phyloP scores from a whole-genome alignment of 495 filamentous ascomycete genomes.

The Hypoxylon cercidicola region DNA sequence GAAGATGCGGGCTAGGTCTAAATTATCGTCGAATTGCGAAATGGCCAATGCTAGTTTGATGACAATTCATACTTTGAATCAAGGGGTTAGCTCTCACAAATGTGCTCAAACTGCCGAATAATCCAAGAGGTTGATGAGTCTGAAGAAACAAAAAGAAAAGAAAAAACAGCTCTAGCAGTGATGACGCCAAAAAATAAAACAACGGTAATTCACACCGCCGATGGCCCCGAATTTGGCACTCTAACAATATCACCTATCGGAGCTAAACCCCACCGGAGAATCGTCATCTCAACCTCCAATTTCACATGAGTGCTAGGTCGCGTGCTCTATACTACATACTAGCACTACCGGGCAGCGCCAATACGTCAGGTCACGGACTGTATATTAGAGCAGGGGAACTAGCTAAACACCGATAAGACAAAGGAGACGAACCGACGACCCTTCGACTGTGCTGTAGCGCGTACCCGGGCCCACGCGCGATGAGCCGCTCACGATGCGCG shows the following conservation, averaged over 20 bases:
- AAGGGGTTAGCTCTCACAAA: too few species aligned
- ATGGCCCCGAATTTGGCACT: background rate
- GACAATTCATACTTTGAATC: background rate
- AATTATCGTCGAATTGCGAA: too few species aligned
- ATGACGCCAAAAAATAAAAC: slow-evolving; percentile 27
- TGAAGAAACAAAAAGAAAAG: background rate
- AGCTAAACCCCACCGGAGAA: slow-evolving; percentile 9
- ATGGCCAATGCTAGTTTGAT: too few species aligned
- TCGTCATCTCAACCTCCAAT: slow-evolving; percentile 1
- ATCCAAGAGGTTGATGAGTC: too few species aligned
- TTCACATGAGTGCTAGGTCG: background rate
- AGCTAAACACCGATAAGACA: too few species aligned
- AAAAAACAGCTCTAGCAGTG: background rate
- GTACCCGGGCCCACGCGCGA: slow-evolving; percentile 2
- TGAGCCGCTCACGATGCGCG: slow-evolving; percentile 45
- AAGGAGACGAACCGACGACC: too few species aligned
- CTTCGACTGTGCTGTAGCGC: background rate
- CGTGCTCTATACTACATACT: too few species aligned
- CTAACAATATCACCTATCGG: slow-evolving; percentile 15
- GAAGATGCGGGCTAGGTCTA: too few species aligned
- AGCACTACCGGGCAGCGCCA: too few species aligned
- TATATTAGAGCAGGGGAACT: too few species aligned
- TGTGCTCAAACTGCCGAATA: too few species aligned
- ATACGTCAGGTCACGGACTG: background rate
- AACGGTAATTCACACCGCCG: slow-evolving; percentile 10